Evolutionary conservation across 106 monocot species (phyloP), one percentile per base, ranked within the genome.

Genomic region (Apostasia ramifera): DNA sequence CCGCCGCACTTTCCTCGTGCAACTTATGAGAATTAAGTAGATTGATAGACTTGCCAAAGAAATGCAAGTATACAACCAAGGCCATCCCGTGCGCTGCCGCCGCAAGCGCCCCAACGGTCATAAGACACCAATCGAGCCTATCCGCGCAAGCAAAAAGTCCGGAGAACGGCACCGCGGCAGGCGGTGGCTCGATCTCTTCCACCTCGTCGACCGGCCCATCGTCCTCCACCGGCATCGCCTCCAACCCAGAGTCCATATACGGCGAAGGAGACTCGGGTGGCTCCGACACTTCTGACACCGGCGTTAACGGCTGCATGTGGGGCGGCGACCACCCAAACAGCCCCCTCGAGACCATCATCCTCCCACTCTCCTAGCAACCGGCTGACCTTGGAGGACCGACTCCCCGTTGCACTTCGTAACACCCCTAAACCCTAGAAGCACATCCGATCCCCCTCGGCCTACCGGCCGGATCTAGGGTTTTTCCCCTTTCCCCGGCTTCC

Each of bases 221-320:
- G 1, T 69, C 80, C 57, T 76, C 82, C n/a, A 68, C 48, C 58
- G 51, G 65, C 57, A 42, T 60, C 3, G 70, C 55, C 58, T 84
- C 74, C 45, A 40, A 48, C 42, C 58, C 72, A 0, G 68, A 54
- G 13, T 84, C 81, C 78, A 59, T 9, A 66, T 72, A 84, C 61
- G 83, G 83, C 38, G 78, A 84, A 63, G 83, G 83, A 43, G 83
- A 88, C 40, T 88, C 88, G 57, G 88, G 88, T 42, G 88, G 88
- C 69, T 88, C 83, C 41, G 88, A 84, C 26, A 88, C 88, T 78
- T 88, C 88, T 46, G 88, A 83, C 38, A 84, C 88, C 55, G 88
- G 88, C 66, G 88, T 88, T 66, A 88, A 66, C 63, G 88, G 83
- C 76, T 88, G 88, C 68, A 88, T 81, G 59, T 59, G 59, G 1